Percentiles rank a stretch among this genome's conserved stretches.
phyloP scores from a whole-genome alignment of 768 basidiomycete genomes.

The Fomitopsis serialis region DNA sequence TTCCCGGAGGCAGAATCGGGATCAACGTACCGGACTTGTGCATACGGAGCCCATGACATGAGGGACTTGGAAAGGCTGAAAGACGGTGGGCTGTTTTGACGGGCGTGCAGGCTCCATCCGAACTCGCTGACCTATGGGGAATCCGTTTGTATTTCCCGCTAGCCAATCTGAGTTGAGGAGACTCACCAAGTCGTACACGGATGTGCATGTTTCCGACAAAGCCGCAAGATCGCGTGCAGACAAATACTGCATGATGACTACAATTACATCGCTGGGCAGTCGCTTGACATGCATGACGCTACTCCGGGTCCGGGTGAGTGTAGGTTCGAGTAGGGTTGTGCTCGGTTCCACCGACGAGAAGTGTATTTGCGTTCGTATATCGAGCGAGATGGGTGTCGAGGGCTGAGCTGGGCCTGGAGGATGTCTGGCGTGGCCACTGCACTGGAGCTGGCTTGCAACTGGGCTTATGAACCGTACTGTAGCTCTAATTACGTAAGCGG shows the following conservation, averaged over 20 bases:
- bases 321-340: no score
- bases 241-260: constrained; percentile 46
- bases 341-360: no score
- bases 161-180: neutral
- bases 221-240: constrained; percentile 35
- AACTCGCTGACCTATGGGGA: constrained; percentile 47
- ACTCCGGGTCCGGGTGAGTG: no score
- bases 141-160: neutral
- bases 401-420: neutral
- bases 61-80: constrained; percentile 42
- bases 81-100: constrained; percentile 48
- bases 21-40: constrained; percentile 29
- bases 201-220: constrained; percentile 34
- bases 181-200: constrained; percentile 38
- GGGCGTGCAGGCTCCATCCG: constrained; percentile 54
- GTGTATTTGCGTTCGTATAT: no score
- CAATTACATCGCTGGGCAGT: constrained; percentile 54
- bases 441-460: no score
- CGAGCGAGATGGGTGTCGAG: no score
- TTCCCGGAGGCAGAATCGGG: no score
- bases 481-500: neutral
- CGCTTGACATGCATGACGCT: constrained; percentile 3
- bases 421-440: neutral
- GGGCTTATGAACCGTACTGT: neutral
- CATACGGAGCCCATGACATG: constrained; percentile 37